Evolutionary conservation across 139 green algal genomes (phyloP).

Genomic region (Tetraselmis chui): DNA sequence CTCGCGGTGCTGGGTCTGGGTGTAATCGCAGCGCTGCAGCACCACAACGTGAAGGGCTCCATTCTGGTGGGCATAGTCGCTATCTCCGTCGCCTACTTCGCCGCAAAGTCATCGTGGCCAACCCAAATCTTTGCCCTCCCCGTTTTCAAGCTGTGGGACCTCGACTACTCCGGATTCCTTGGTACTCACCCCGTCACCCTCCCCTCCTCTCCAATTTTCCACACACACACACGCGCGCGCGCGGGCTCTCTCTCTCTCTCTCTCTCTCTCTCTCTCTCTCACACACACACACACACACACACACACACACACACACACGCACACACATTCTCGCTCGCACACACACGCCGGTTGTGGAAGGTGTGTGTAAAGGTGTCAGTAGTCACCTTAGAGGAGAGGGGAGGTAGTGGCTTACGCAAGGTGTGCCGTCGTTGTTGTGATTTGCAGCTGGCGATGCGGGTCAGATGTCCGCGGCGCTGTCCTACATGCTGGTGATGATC

Average conservation of each 20-base stretch:
- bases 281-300: too few relatives aligned
- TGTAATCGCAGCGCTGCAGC: neutral
- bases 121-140: conserved; percentile 21
- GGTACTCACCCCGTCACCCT: neutral
- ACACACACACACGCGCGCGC: too few relatives aligned
- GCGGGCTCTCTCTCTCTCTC: too few relatives aligned
- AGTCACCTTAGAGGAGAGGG: too few relatives aligned
- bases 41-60: conserved; percentile 4
- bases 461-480: conserved; percentile 16
- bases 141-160: neutral
- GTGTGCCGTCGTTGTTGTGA: too few relatives aligned
- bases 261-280: too few relatives aligned
- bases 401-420: too few relatives aligned
- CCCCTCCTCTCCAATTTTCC: neutral
- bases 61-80: conserved; percentile 11
- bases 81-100: conserved; percentile 26
- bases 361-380: too few relatives aligned
- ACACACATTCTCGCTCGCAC: too few relatives aligned
- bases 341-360: too few relatives aligned
- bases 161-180: neutral
- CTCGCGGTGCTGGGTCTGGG: neutral
- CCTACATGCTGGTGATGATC: conserved; percentile 38
- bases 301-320: too few relatives aligned
- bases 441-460: neutral
- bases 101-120: conserved; percentile 15